phyloP scores from a whole-genome alignment of 768 basidiomycete species.

The Phylloporus sp. region DNA sequence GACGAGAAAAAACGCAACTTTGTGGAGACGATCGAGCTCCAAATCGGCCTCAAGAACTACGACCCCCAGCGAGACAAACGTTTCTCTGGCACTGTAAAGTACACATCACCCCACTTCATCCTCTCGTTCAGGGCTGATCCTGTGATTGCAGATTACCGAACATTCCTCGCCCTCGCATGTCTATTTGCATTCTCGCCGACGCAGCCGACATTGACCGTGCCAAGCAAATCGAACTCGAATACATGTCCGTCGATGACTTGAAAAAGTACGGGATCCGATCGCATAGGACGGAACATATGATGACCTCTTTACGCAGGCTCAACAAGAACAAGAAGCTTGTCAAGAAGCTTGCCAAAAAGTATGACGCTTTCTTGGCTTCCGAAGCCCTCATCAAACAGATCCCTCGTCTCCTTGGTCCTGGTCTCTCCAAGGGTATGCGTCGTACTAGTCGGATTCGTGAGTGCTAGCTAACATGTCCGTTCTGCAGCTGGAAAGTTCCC shows the following conservation, averaged over 20 bases:
- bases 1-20: slow-evolving; percentile 93
- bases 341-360: slow-evolving; percentile 99
- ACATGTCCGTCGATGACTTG: slow-evolving; percentile 99
- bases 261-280: slow-evolving; percentile 70
- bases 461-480: neutral
- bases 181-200: slow-evolving; percentile 98
- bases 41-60: slow-evolving; percentile 98
- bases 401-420: slow-evolving; percentile 97
- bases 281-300: neutral
- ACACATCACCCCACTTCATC: slow-evolving; percentile 20
- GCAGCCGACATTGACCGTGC: slow-evolving; percentile 98
- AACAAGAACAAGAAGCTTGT: slow-evolving; percentile 99
- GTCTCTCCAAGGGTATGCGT: slow-evolving; percentile 89
- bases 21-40: slow-evolving; percentile 93
- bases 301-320: slow-evolving; percentile 47
- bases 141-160: slow-evolving; percentile 69
- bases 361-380: slow-evolving; percentile 97
- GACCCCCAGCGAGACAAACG: slow-evolving; percentile 99
- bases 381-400: slow-evolving; percentile 99
- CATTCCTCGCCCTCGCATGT: slow-evolving; percentile 98
- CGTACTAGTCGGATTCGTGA: neutral
- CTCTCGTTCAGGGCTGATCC: neutral
- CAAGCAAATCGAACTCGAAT: slow-evolving; percentile 95
- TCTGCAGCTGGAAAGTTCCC: slow-evolving; percentile 95
- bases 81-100: slow-evolving; percentile 99